Percentiles rank a stretch among this genome's conserved stretches.
Conservation (phyloP, 805 yeast genomes). For the Pichia nakasei region DNA sequence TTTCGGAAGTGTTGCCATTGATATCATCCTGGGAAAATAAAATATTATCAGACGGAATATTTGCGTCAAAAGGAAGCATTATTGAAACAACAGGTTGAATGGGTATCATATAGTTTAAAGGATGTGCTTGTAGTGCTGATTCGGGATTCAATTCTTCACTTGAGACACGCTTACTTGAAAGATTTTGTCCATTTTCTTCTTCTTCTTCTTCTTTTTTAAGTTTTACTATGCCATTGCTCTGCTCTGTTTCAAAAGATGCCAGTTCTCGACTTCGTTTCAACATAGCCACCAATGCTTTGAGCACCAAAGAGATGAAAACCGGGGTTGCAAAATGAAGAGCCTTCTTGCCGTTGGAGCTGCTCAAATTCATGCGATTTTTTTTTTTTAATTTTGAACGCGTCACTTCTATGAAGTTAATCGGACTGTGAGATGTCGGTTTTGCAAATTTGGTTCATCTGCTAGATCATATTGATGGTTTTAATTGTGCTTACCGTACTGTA, state of each 20-base stretch:
- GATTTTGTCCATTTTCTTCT: too few relatives aligned
- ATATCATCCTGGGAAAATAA: slow-evolving; percentile 6
- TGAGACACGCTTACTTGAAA: not conserved
- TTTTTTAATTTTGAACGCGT: not conserved
- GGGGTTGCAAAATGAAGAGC: not conserved
- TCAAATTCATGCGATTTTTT: too few relatives aligned
- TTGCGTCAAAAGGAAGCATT: slow-evolving; percentile 20
- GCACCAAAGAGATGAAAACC: not conserved
- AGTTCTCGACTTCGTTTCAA: not conserved
- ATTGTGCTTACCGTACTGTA: too few relatives aligned
- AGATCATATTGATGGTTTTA: too few relatives aligned
- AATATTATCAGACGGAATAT: slow-evolving; percentile 5
- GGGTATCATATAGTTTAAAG: slow-evolving; percentile 32
- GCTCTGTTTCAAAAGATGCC: not conserved
- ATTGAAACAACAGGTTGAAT: slow-evolving; percentile 26
- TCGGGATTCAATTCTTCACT: slow-evolving; percentile 4
- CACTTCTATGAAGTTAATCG: too few relatives aligned
- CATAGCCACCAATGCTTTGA: not conserved
- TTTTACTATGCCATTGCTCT: too few relatives aligned
- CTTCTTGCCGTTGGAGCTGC: too few relatives aligned
- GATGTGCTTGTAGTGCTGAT: slow-evolving; percentile 21
- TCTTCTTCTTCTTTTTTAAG: not conserved
- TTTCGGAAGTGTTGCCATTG: slow-evolving; percentile 3
- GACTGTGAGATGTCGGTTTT: too few relatives aligned
- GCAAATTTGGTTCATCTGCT: too few relatives aligned